Percentiles rank a stretch among this genome's conserved stretches.
Evolutionary conservation across 2,329 filamentous ascomycete species (phyloP).

Genomic region (Sodiomyces alkalinus): DNA sequence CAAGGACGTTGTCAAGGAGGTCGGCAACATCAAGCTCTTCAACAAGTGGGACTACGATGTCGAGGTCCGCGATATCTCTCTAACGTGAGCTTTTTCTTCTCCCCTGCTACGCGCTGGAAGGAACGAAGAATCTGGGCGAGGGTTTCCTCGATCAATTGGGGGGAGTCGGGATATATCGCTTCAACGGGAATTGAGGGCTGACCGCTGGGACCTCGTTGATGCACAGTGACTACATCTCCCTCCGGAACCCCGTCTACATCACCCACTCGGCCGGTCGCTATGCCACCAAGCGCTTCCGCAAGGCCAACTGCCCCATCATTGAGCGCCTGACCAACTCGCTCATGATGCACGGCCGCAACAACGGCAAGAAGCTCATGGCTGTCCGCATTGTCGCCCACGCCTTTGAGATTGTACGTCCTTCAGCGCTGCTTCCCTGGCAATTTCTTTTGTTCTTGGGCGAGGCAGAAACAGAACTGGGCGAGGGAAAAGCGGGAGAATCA

Average conservation of each 20-base stretch:
- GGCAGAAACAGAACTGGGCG: background rate
- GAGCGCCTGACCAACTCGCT: constrained; percentile 99
- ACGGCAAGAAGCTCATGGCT: constrained; percentile 99
- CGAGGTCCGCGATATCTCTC: constrained; percentile 98
- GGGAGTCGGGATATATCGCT: too few species aligned
- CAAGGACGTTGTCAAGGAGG: constrained; percentile 81
- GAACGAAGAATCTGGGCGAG: too few species aligned
- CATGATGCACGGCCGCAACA: constrained; percentile 99
- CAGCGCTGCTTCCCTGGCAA: too few species aligned
- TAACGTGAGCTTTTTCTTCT: constrained; percentile 50
- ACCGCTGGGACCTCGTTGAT: constrained; percentile 3
- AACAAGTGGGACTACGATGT: constrained; percentile 98
- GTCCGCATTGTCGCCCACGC: constrained; percentile 97
- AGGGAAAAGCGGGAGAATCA: too few species aligned
- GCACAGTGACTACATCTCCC: constrained; percentile 95
- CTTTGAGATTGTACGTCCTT: constrained; percentile 92
- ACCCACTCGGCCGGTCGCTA: constrained; percentile 98
- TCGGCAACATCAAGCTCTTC: constrained; percentile 91
- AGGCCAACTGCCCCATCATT: constrained; percentile 99
- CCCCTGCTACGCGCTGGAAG: constrained; percentile 3
- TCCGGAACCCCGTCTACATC: constrained; percentile 97
- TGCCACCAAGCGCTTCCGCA: constrained; percentile 99
- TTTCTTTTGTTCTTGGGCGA: too few species aligned
- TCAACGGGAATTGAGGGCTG: too few species aligned
- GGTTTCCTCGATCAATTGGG: too few species aligned